phyloP scores from a whole-genome alignment of 2,329 filamentous ascomycete species.

The Exophiala aquamarina region DNA sequence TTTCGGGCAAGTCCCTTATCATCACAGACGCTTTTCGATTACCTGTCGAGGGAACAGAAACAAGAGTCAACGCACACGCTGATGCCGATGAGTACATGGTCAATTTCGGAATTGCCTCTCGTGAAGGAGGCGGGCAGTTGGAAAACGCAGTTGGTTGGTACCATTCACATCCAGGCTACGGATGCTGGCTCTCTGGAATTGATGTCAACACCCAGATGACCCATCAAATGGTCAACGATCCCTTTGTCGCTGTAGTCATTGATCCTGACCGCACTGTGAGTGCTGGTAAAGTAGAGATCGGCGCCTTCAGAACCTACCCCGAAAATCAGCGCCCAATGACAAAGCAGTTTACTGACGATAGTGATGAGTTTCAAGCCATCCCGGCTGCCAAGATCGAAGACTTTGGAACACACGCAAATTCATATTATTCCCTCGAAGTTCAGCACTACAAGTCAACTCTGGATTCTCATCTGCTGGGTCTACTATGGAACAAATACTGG shows the following conservation, averaged over 20 bases:
- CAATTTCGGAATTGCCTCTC: conserved; percentile 73
- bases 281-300: conserved; percentile 94
- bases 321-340: conserved; percentile 64
- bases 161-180: conserved; percentile 95
- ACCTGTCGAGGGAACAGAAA: conserved; percentile 98
- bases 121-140: conserved; percentile 68
- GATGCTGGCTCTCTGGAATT: conserved; percentile 96
- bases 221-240: conserved; percentile 83
- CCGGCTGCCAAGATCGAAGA: conserved; percentile 93
- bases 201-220: conserved; percentile 85
- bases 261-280: conserved; percentile 95
- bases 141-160: conserved; percentile 99
- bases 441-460: conserved; percentile 93
- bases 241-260: conserved; percentile 93
- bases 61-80: conserved; percentile 90
- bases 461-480: conserved; percentile 80
- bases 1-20: conserved; percentile 77
- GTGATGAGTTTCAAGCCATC: conserved; percentile 59
- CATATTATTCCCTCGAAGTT: conserved; percentile 89
- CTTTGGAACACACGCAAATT: conserved; percentile 86
- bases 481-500: conserved; percentile 99
- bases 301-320: conserved; percentile 90
- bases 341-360: conserved; percentile 40
- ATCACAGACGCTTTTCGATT: conserved; percentile 92
- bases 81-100: conserved; percentile 98